These are phyloP conservation scores for Tremella fuciformis DNA, from an alignment of 768 basidiomycete species.

Conservation along the genomic window DNA sequence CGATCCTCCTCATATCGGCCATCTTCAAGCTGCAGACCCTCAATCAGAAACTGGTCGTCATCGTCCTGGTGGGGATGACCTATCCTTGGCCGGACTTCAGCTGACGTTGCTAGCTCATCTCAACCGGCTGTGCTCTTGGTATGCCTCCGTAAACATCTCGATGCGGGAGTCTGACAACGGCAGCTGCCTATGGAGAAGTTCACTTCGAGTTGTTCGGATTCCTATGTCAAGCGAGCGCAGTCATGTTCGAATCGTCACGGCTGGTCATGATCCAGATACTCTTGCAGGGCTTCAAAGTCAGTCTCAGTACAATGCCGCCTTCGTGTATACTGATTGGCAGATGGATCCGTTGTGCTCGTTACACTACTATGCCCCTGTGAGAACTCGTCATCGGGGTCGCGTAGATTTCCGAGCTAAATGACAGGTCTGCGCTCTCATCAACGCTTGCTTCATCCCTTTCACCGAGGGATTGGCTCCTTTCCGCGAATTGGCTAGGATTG, in stretches of 20 bases:
- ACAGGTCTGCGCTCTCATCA: constrained; percentile 76
- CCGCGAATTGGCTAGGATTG: constrained; percentile 63
- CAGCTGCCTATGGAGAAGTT: constrained; percentile 87
- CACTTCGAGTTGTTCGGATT: constrained; percentile 85
- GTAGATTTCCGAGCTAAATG: neutral
- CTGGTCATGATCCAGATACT: constrained; percentile 98
- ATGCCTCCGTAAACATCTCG: constrained; percentile 7
- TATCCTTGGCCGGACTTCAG: neutral
- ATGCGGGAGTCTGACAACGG: constrained; percentile 26
- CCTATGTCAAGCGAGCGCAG: constrained; percentile 80
- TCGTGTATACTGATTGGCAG: constrained; percentile 21
- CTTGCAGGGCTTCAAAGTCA: constrained; percentile 77
- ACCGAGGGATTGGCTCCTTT: constrained; percentile 89
- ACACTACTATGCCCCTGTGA: constrained; percentile 87
- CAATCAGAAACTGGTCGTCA: constrained; percentile 32
- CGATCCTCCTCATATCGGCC: constrained; percentile 45
- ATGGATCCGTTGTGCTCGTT: constrained; percentile 96
- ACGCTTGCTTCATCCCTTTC: constrained; percentile 79
- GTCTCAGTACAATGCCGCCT: neutral
- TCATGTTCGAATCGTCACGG: constrained; percentile 76
- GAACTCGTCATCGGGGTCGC: constrained; percentile 14
- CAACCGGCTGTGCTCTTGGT: constrained; percentile 61
- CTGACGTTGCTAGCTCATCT: constrained; percentile 63
- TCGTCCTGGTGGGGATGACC: constrained; percentile 30
- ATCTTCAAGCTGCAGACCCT: constrained; percentile 40